A percentile compares a stretch with the other conserved stretches of the same genome.
phyloP scores from a whole-genome alignment of 805 yeast genomes.

The Kuraishia cidri region DNA sequence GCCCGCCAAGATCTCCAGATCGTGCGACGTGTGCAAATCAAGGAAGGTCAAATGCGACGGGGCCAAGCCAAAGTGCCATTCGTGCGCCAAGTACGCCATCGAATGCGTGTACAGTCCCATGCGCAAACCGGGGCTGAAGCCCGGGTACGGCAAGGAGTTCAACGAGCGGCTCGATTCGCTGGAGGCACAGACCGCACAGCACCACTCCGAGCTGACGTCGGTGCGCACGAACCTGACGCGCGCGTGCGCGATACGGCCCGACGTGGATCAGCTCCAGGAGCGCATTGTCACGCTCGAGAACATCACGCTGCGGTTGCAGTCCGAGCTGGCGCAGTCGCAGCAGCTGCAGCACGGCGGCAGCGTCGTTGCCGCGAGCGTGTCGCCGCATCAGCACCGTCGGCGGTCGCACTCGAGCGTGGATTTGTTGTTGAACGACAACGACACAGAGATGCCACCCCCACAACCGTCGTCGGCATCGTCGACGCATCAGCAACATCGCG shows the following conservation, averaged over 20 bases:
- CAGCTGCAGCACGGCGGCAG: no score
- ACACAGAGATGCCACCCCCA: no score
- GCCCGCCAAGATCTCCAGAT: conserved; percentile 2
- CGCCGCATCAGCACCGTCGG: no score
- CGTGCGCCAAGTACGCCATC: conserved; percentile 1
- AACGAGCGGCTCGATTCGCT: conserved; percentile 7
- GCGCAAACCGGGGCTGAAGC: conserved; percentile 15
- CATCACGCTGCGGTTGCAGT: background rate
- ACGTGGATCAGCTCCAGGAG: background rate
- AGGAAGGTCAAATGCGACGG: conserved; percentile 5
- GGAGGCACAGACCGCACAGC: conserved; percentile 1
- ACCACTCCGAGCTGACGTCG: conserved; percentile 1
- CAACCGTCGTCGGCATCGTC: no score
- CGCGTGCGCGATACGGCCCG: no score
- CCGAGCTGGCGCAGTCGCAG: no score
- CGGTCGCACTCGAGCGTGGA: no score
- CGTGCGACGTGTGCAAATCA: conserved; percentile 4
- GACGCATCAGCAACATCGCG: no score
- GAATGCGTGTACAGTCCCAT: conserved; percentile 5
- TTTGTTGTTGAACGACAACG: no score
- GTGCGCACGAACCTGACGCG: no score
- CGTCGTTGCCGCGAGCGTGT: no score
- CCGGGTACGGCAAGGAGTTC: conserved; percentile 15
- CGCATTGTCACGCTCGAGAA: background rate
- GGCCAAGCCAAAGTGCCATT: conserved; percentile 2